Percentiles rank a stretch among this genome's conserved stretches.
These are phyloP conservation scores for Dactylellina drechsleri DNA, from an alignment of 2,329 filamentous ascomycete species.

Conservation along the genomic window DNA sequence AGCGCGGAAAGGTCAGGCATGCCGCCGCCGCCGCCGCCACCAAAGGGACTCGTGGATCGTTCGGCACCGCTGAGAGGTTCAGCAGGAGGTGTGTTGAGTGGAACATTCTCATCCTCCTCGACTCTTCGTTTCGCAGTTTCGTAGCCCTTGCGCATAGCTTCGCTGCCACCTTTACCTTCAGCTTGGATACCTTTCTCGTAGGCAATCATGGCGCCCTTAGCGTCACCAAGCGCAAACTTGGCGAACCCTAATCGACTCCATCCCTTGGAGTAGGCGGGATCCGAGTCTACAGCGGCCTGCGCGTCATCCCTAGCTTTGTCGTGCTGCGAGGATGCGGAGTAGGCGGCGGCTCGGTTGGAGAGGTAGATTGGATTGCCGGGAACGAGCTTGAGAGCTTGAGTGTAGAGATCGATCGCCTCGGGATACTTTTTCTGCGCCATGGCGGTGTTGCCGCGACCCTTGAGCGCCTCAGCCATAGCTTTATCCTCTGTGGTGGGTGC, in stretches of 20 bases:
- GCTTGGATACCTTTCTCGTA: slow-evolving; percentile 92
- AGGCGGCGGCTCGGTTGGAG: slow-evolving; percentile 94
- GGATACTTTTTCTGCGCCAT: slow-evolving; percentile 95
- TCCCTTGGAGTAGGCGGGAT: slow-evolving; percentile 95
- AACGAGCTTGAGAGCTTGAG: slow-evolving; percentile 80
- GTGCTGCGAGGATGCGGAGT: slow-evolving; percentile 86
- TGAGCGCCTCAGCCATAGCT: slow-evolving; percentile 85
- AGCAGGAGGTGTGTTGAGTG: slow-evolving; percentile 65
- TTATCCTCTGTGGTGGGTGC: slow-evolving; percentile 68
- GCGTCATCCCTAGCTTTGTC: slow-evolving; percentile 85
- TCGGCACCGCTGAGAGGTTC: slow-evolving; percentile 67
- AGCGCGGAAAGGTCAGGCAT: slow-evolving; percentile 77
- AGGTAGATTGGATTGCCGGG: slow-evolving; percentile 95
- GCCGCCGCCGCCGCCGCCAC: slow-evolving; percentile 66
- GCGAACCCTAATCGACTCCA: slow-evolving; percentile 95
- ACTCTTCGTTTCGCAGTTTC: slow-evolving; percentile 91
- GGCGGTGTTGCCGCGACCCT: slow-evolving; percentile 89
- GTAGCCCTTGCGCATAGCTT: slow-evolving; percentile 96
- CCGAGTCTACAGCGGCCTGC: slow-evolving; percentile 85
- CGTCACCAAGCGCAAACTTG: slow-evolving; percentile 88
- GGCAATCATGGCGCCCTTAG: slow-evolving; percentile 90
- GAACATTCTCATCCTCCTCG: slow-evolving; percentile 76
- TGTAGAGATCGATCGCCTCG: slow-evolving; percentile 84
- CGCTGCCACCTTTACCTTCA: slow-evolving; percentile 91
- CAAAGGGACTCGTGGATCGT: slow-evolving; percentile 58